Conservation (phyloP, 345 rosid genomes). For the Gossypium bickii region DNA sequence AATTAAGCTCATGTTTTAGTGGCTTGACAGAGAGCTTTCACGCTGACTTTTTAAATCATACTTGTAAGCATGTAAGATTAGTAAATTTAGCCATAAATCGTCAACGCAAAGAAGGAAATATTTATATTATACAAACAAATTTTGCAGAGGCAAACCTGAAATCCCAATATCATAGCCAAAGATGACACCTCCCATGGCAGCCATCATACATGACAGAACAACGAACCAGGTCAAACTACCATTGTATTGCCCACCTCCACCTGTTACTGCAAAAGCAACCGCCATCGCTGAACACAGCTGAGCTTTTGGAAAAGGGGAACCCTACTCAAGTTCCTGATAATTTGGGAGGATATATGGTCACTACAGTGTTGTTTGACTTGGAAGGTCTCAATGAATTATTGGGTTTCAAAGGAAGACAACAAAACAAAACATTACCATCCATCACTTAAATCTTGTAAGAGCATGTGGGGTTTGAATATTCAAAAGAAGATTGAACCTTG, state of each 20-base stretch:
- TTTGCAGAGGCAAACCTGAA: slow-evolving; percentile 40
- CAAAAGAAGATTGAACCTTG: background rate
- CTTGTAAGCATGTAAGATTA: background rate
- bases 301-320: background rate
- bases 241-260: slow-evolving; percentile 28
- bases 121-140: background rate
- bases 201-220: slow-evolving; percentile 69
- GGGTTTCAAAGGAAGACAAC: background rate
- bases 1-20: too few relatives aligned
- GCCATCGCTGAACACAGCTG: slow-evolving; percentile 35
- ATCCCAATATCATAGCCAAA: slow-evolving; percentile 89
- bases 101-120: background rate
- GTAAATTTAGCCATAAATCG: background rate
- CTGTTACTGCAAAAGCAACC: slow-evolving; percentile 25
- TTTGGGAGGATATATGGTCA: background rate
- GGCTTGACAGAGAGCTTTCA: too few relatives aligned
- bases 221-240: slow-evolving; percentile 61
- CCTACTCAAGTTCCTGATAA: background rate
- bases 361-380: slow-evolving; percentile 16
- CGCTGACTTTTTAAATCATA: background rate
- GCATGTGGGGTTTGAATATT: slow-evolving; percentile 17
- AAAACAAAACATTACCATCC: too few relatives aligned
- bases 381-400: background rate
- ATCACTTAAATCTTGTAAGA: background rate
- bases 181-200: slow-evolving; percentile 85